A percentile compares a stretch with the other conserved stretches of the same genome.
phyloP scores from a whole-genome alignment of 179 eudicot species.

The Patellifolia procumbens region DNA sequence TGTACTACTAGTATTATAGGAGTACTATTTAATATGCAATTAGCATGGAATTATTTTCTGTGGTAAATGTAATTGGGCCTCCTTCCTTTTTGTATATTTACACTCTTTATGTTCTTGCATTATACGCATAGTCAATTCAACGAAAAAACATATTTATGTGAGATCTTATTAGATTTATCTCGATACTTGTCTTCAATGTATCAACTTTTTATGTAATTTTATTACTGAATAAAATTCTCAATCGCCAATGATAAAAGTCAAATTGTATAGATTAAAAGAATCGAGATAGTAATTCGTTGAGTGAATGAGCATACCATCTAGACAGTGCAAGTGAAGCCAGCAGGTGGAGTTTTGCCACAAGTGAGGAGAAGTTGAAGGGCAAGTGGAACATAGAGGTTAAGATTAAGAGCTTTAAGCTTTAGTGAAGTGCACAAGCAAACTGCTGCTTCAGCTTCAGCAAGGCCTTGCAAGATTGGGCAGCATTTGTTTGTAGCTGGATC shows the following conservation, averaged over 20 bases:
- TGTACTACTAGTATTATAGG: too few species aligned
- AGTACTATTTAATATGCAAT: too few species aligned
- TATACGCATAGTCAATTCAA: too few species aligned
- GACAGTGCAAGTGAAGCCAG: conserved; percentile 84
- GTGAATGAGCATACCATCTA: conserved; percentile 29
- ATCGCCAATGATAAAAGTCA: too few species aligned
- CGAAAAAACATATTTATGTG: neutral
- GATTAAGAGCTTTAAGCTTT: conserved; percentile 68
- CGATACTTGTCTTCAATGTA: too few species aligned
- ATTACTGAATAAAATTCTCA: too few species aligned
- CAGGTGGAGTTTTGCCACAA: conserved; percentile 91
- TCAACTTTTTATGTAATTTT: too few species aligned
- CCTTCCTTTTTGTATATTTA: too few species aligned
- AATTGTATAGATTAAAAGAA: conserved; percentile 13
- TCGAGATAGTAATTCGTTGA: neutral
- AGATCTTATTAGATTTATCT: neutral
- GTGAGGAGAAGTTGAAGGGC: conserved; percentile 85
- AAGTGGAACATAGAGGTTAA: conserved; percentile 64
- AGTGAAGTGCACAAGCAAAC: conserved; percentile 85
- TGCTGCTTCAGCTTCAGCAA: conserved; percentile 76
- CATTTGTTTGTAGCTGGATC: conserved; percentile 67
- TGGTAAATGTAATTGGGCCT: too few species aligned
- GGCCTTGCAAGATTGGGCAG: conserved; percentile 75
- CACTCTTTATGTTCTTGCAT: too few species aligned
- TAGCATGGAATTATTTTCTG: too few species aligned